Conservation (phyloP, 441 rosid genomes). For the Pelargonium cotyledonis region DNA sequence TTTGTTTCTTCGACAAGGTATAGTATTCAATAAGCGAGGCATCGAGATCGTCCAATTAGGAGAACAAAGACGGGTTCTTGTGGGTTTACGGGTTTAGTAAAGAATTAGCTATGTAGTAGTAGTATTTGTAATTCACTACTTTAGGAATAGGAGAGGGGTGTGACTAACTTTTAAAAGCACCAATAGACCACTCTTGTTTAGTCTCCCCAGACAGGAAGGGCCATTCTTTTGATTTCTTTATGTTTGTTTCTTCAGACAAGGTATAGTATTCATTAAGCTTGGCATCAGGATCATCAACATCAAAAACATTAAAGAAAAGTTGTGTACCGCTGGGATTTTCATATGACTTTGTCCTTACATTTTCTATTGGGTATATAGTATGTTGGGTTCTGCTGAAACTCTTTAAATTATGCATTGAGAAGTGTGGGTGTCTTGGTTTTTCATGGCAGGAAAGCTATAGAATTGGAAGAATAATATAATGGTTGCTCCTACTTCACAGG, state of each 20-base stretch:
- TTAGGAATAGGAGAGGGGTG: not conserved
- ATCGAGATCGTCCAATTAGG: too few relatives aligned
- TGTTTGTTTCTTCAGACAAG: conserved; percentile 45
- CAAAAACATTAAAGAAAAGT: conserved; percentile 21
- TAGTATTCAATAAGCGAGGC: not conserved
- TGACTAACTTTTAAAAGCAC: not conserved
- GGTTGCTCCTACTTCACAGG: conserved; percentile 33
- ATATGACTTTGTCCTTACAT: conserved; percentile 52
- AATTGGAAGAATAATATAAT: conserved; percentile 20
- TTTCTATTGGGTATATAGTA: conserved; percentile 36
- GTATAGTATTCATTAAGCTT: conserved; percentile 57
- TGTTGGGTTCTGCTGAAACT: conserved; percentile 17
- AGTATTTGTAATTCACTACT: conserved; percentile 3
- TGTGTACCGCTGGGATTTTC: conserved; percentile 30
- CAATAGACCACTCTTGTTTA: conserved; percentile 1
- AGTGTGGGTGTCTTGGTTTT: conserved; percentile 38
- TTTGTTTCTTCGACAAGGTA: conserved; percentile 2
- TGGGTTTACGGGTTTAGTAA: not conserved
- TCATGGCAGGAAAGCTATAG: conserved; percentile 34
- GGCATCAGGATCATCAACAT: conserved; percentile 46
- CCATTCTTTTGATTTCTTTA: conserved; percentile 27
- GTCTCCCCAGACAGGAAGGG: conserved; percentile 8
- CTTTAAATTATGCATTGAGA: conserved; percentile 34
- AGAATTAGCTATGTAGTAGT: not conserved
- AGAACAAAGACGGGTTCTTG: not conserved